A percentile compares a stretch with the other conserved stretches of the same genome.
These are phyloP conservation scores for Lasiodiplodia gonubiensis DNA, from an alignment of 2,329 filamentous ascomycete genomes.

Conservation along the genomic window DNA sequence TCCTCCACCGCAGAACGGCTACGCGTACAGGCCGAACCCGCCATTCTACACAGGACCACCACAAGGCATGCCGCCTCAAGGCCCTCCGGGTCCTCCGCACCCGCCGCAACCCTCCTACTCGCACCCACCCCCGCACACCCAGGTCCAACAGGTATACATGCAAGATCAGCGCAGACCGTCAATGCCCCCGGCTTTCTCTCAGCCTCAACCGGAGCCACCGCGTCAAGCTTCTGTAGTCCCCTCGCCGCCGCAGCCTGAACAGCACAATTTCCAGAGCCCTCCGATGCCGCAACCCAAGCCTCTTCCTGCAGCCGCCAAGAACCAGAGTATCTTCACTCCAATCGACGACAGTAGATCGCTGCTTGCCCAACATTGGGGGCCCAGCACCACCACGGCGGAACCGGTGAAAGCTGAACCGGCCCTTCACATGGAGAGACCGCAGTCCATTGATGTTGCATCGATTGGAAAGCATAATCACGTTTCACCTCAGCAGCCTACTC, in stretches of 20 bases:
- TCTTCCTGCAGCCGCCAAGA: constrained; percentile 63
- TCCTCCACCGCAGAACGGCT: constrained; percentile 63
- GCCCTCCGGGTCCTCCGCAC: constrained; percentile 42
- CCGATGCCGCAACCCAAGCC: constrained; percentile 70
- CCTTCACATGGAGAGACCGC: constrained; percentile 57
- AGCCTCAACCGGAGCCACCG: constrained; percentile 46
- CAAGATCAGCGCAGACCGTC: constrained; percentile 78
- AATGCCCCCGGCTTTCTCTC: constrained; percentile 70
- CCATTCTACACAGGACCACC: constrained; percentile 77
- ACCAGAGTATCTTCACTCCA: constrained; percentile 94
- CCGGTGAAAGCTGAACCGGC: constrained; percentile 49
- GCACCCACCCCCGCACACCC: constrained; percentile 54
- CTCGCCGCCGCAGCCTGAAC: constrained; percentile 58
- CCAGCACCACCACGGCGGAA: constrained; percentile 59
- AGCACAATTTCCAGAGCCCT: constrained; percentile 59
- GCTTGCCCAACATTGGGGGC: constrained; percentile 75
- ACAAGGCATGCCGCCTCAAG: constrained; percentile 53
- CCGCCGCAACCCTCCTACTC: constrained; percentile 53
- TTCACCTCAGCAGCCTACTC: constrained; percentile 62
- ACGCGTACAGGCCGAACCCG: constrained; percentile 83
- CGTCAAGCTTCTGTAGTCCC: constrained; percentile 47
- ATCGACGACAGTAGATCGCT: constrained; percentile 93
- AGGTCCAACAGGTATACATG: constrained; percentile 71
- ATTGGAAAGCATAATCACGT: constrained; percentile 58
- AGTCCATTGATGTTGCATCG: constrained; percentile 68